Evolutionary conservation across 345 rosid genomes (phyloP).

Genomic region (Brassica nigra): DNA sequence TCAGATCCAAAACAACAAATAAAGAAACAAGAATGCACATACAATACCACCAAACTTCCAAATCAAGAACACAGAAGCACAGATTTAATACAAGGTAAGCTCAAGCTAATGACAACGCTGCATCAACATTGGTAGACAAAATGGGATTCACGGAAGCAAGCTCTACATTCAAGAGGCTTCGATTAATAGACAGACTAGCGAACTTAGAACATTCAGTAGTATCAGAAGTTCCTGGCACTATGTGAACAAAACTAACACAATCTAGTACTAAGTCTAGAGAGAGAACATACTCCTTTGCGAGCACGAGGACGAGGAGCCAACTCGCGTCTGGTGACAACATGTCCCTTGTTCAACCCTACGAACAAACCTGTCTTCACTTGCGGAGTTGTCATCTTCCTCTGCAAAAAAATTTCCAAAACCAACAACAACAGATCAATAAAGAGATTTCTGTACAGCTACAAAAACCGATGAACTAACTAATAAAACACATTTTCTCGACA

Average conservation of each 20-base stretch:
- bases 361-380: conserved; percentile 41
- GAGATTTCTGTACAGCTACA: background rate
- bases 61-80: background rate
- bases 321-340: conserved; percentile 41
- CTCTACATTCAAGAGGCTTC: no score
- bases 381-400: conserved; percentile 32
- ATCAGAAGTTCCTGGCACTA: background rate
- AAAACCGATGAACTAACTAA: background rate
- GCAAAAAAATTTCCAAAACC: background rate
- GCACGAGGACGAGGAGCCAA: conserved; percentile 43
- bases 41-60: background rate
- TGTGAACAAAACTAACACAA: background rate
- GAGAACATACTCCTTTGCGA: conserved; percentile 41
- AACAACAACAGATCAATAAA: background rate
- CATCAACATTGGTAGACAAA: background rate
- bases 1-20: background rate
- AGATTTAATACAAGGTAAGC: background rate
- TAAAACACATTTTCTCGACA: background rate
- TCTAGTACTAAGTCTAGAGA: background rate
- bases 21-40: background rate
- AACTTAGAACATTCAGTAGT: background rate
- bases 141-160: no score
- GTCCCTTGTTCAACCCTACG: conserved; percentile 50
- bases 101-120: background rate
- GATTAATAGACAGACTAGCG: background rate